These are phyloP conservation scores for Bertia moriformis DNA, from an alignment of 2,329 filamentous ascomycete genomes.

Conservation along the genomic window DNA sequence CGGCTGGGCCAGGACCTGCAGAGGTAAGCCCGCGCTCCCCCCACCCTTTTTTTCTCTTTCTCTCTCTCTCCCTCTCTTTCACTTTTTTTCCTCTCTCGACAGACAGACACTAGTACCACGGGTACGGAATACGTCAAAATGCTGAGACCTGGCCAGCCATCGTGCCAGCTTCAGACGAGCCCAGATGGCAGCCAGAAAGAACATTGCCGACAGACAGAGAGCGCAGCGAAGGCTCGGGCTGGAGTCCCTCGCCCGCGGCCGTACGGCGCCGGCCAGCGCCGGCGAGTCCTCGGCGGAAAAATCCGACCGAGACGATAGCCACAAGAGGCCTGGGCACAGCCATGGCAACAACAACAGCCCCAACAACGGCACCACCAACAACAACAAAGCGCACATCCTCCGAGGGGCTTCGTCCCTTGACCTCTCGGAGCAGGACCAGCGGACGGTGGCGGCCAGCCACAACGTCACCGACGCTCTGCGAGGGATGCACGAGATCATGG, in stretches of 20 bases:
- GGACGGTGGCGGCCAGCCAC: slow-evolving; percentile 59
- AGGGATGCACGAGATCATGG: slow-evolving; percentile 74
- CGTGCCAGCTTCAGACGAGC: slow-evolving; percentile 66
- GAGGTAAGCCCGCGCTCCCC: slow-evolving; percentile 29
- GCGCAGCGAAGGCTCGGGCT: too few relatives aligned
- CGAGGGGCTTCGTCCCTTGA: too few relatives aligned
- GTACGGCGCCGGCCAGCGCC: slow-evolving; percentile 27
- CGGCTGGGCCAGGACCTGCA: slow-evolving; percentile 58
- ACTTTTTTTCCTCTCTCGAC: too few relatives aligned
- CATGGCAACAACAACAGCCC: slow-evolving; percentile 11
- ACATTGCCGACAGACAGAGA: too few relatives aligned
- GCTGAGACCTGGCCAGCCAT: too few relatives aligned
- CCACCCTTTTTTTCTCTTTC: too few relatives aligned
- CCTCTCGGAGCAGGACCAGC: slow-evolving; percentile 54
- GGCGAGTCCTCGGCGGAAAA: too few relatives aligned
- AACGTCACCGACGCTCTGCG: slow-evolving; percentile 76
- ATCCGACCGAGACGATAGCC: too few relatives aligned
- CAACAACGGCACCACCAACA: slow-evolving; percentile 17
- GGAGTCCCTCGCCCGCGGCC: slow-evolving; percentile 58
- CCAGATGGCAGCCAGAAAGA: slow-evolving; percentile 70
- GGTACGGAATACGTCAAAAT: too few relatives aligned
- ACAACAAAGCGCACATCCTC: slow-evolving; percentile 14
- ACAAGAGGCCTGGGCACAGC: too few relatives aligned
- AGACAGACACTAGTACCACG: too few relatives aligned
- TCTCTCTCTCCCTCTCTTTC: slow-evolving; percentile 2